Conservation (phyloP, 2,329 filamentous ascomycete genomes). For the Davidsoniella virescens region DNA sequence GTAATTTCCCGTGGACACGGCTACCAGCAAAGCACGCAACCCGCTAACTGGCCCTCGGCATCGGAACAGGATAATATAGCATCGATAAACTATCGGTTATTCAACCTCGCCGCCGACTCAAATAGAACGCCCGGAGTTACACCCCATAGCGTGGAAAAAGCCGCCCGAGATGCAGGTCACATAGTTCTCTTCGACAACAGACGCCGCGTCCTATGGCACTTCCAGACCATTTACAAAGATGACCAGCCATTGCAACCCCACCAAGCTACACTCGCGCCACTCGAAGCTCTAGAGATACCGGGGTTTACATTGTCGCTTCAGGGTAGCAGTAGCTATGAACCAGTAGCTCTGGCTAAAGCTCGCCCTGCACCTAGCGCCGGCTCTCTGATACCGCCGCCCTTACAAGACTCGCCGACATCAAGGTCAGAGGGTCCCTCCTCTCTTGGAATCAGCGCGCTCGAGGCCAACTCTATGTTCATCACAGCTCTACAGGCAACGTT, state of each 20-base stretch:
- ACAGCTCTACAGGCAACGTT: conserved; percentile 9
- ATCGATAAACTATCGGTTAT: conserved; percentile 37
- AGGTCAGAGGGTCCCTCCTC: not conserved
- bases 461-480: conserved; percentile 9
- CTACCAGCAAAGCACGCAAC: not conserved
- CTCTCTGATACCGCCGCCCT: too few relatives aligned
- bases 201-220: conserved; percentile 38
- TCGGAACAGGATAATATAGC: conserved; percentile 36
- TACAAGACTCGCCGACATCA: not conserved
- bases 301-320: conserved; percentile 3
- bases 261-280: conserved; percentile 1
- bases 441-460: not conserved
- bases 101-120: conserved; percentile 30
- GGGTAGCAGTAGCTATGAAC: conserved; percentile 6
- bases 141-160: conserved; percentile 34
- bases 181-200: conserved; percentile 36
- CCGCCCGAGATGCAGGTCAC: conserved; percentile 34
- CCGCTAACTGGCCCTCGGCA: conserved; percentile 6
- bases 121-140: conserved; percentile 28
- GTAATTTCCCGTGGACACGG: conserved; percentile 15
- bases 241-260: conserved; percentile 16
- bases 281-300: conserved; percentile 6
- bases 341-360: conserved; percentile 5
- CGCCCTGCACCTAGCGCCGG: not conserved
- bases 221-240: conserved; percentile 29